Percentiles rank a stretch among this genome's conserved stretches.
Evolutionary conservation across 805 yeast genomes (phyloP).

Genomic region (Lipomyces mesembrius): DNA sequence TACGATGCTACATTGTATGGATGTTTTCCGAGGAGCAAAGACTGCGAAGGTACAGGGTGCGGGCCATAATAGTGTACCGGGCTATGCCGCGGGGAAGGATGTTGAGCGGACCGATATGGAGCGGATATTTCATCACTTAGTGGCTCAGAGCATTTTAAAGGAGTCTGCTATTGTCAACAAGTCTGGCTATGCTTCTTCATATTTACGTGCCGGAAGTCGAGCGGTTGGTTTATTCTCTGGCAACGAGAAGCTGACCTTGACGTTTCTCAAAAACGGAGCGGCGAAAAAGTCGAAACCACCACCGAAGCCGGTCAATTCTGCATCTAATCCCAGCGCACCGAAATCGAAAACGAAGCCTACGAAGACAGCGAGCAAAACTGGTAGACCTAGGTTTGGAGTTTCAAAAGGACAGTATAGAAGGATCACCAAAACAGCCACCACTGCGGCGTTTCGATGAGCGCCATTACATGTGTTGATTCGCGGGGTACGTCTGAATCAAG

Average conservation of each 20-base stretch:
- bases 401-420: not conserved
- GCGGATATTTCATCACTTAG: conserved; percentile 77
- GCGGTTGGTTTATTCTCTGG: conserved; percentile 26
- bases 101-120: conserved; percentile 74
- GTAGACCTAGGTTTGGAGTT: not conserved
- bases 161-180: conserved; percentile 76
- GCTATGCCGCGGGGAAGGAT: conserved; percentile 71
- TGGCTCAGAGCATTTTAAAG: conserved; percentile 64
- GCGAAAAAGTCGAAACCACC: conserved; percentile 4
- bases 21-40: conserved; percentile 75
- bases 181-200: conserved; percentile 81
- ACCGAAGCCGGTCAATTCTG: conserved; percentile 1
- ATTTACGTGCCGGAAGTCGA: conserved; percentile 61
- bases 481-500: not conserved
- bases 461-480: not conserved
- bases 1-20: conserved; percentile 81
- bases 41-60: conserved; percentile 61
- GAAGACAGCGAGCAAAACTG: conserved; percentile 2
- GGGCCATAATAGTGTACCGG: conserved; percentile 64
- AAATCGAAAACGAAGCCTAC: conserved; percentile 4
- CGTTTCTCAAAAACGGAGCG: conserved; percentile 19
- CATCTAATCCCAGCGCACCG: not conserved
- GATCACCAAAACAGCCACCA: not conserved
- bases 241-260: conserved; percentile 16
- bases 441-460: not conserved